Base-by-base conservation (phyloP, 768 basidiomycete genomes). In the Pleurotus platypus region DNA sequence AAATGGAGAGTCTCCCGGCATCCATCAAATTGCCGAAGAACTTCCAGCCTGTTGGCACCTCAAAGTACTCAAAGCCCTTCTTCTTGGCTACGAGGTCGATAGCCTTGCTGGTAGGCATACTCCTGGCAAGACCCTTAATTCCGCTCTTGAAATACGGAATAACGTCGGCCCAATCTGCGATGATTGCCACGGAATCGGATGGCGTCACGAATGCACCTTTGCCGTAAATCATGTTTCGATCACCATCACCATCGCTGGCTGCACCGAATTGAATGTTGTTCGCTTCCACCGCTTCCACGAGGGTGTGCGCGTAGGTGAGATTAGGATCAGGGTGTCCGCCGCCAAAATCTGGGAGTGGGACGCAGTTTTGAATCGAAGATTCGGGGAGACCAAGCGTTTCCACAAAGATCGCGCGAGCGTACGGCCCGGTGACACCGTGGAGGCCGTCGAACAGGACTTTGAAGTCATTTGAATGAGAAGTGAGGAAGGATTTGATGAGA, bases 11-110 rank as follows among this genome's bases (percentile, higher is more conserved):
- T 45, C 93, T 83, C 0, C 95, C 96, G 16, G 97, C 97, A 70
- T 99, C 97, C 97, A 99, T 99, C 64, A 99, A 78, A 75, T 98
- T 99, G 47, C 97, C 97, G 69, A 99, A 99, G 84, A 99, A 99
- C 74, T 99, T 99, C 94, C 94, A 98, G 61, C 96, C 95, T 18
- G 97, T 99, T 3, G 97, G 97, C 16, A 98, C 96, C 70, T 98
- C 97, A 65, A 96, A 97, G 68, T 84, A 87, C 69, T 96, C 92
- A 43, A 97, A 71, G 11, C 90, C 90, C 77, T 95, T 97, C 68
- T 87, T 90, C 80, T 94, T 83, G 12, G 95, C 96, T 20, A 98
- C 96, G 11, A 92, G 81, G 73, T 98, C 97, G 67, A 99, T 94
- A 40, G 97, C 96, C 62, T 92, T 96, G 67, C 88, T 90, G 0